Base-by-base conservation (phyloP, 495 filamentous ascomycete genomes). In the Glonium stellatum region DNA sequence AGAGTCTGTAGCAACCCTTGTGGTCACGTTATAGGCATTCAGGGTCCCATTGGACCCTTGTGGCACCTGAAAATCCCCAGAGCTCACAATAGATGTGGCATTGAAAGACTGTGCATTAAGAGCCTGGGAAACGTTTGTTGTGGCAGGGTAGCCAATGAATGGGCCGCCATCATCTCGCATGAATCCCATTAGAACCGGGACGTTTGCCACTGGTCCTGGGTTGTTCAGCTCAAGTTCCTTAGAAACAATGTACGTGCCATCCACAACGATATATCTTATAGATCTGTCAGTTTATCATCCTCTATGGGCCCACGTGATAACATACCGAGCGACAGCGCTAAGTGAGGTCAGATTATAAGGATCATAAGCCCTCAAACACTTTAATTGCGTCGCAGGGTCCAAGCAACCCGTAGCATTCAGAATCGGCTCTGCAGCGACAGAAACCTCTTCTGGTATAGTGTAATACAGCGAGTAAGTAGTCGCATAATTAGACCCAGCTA, bases 141-240 rank as follows among this genome's bases (percentile, higher is more conserved):
- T 71, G n/a, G 64, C 51, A 0, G 77, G 73, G 63, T 69, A 80
- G 55, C 54, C 67, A 57, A 77, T 76, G 55, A 80, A 75, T 21
- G 78, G 70, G 0, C 68, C 75, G 44, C 78, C 79, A 62, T 82
- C 80, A 68, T 81, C n/a, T n/a, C n/a, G n/a, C n/a, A n/a, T n/a
- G n/a, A n/a, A n/a, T n/a, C 76, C 54, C 55, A 74, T 78, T 23
- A 70, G 71, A 37, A 78, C 79, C 0, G 73, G 63, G 6, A 71
- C 71, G 18, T 66, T n/a, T 18, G 59, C 57, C 42, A 76, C 61
- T 37, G 62, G 36, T 6, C 46, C 55, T 31, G 21, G 15, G 46
- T 21, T 75, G 71, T 31, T 73, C 59, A 65, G 70, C 53, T 23
- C 70, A 60, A 55, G 71, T 71, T 36, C 58, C 54, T 55, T 54